Percentiles rank a stretch among this genome's conserved stretches.
Evolutionary conservation across 2,329 filamentous ascomycete species (phyloP).

Genomic region (Orbilia javanica): DNA sequence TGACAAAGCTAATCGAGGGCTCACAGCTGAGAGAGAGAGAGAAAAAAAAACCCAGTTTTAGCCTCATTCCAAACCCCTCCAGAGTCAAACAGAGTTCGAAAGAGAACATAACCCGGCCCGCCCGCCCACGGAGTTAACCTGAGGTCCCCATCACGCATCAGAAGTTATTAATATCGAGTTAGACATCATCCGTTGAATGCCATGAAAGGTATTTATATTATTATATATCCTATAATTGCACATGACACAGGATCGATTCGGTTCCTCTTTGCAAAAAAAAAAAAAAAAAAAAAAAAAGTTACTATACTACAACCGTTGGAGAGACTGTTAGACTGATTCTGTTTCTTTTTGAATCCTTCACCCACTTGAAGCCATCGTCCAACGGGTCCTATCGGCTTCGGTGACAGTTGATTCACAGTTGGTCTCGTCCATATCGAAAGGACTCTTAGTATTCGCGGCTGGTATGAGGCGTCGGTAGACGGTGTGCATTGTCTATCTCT

Average conservation of each 20-base stretch:
- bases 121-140: constrained; percentile 31
- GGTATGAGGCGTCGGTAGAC: constrained; percentile 58
- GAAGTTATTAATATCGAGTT: neutral
- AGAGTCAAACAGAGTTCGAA: constrained; percentile 26
- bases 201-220: constrained; percentile 53
- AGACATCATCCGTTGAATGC: constrained; percentile 7
- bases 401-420: constrained; percentile 93
- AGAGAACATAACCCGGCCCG: constrained; percentile 22
- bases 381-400: constrained; percentile 93
- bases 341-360: neutral
- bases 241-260: neutral
- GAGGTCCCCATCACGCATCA: neutral
- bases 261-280: no score
- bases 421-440: constrained; percentile 90
- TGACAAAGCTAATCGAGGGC: constrained; percentile 14
- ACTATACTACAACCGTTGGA: constrained; percentile 61
- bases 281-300: no score
- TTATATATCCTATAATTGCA: neutral
- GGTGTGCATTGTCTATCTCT: constrained; percentile 44
- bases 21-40: constrained; percentile 37
- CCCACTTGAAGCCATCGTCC: constrained; percentile 78
- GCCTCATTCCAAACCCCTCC: constrained; percentile 23
- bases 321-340: constrained; percentile 66
- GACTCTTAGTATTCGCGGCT: constrained; percentile 89
- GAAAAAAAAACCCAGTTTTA: constrained; percentile 25